phyloP scores from a whole-genome alignment of 108 stramenopile species.

The Nitzschia palea region DNA sequence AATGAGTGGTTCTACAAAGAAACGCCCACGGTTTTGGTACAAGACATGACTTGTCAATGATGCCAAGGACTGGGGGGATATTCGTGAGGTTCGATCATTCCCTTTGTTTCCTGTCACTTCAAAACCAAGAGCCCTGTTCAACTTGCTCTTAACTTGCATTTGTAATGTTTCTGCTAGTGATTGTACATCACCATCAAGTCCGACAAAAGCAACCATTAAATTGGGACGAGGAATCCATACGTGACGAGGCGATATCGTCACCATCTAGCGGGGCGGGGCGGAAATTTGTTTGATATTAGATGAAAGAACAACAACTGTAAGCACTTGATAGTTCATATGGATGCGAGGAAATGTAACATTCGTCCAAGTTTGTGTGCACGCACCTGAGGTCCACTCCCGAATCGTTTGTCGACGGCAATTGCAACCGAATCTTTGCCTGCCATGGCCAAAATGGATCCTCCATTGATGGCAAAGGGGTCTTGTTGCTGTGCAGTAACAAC shows the following conservation, averaged over 20 bases:
- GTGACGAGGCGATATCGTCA: slow-evolving; percentile 41
- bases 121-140: slow-evolving; percentile 47
- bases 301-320: background rate
- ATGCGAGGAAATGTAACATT: too few relatives aligned
- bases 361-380: too few relatives aligned
- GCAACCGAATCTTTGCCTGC: slow-evolving; percentile 81
- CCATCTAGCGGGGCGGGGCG: slow-evolving; percentile 23
- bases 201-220: slow-evolving; percentile 71
- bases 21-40: slow-evolving; percentile 65
- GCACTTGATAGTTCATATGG: too few relatives aligned
- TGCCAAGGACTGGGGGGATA: slow-evolving; percentile 67
- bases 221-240: slow-evolving; percentile 33
- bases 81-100: background rate
- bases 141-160: slow-evolving; percentile 44
- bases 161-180: slow-evolving; percentile 62
- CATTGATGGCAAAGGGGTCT: slow-evolving; percentile 66
- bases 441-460: slow-evolving; percentile 81
- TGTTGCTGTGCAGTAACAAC: slow-evolving; percentile 33
- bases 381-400: slow-evolving; percentile 74
- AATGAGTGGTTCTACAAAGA: slow-evolving; percentile 78
- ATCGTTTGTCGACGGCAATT: slow-evolving; percentile 78
- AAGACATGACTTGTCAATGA: slow-evolving; percentile 76
- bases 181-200: slow-evolving; percentile 80
- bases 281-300: too few relatives aligned
- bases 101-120: background rate